These are phyloP conservation scores for Fraxinus velutina DNA, from an alignment of 305 asterid species.

Conservation along the genomic window DNA sequence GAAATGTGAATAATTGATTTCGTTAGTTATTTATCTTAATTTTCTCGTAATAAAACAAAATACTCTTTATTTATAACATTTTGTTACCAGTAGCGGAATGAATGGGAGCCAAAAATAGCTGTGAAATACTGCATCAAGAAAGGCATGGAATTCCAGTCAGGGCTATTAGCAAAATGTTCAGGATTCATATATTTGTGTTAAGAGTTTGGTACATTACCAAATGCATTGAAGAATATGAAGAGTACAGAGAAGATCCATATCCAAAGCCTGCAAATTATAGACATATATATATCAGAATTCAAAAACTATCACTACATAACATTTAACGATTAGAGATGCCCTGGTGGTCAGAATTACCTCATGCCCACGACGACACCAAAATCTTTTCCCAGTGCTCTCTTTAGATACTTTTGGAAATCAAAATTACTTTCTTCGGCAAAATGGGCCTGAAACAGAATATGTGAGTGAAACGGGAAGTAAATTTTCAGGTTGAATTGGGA, in stretches of 20 bases:
- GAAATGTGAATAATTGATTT: constrained; percentile 4
- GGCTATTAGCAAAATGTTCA: neutral
- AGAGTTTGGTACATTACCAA: constrained; percentile 36
- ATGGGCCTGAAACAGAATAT: constrained; percentile 50
- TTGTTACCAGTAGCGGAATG: constrained; percentile 64
- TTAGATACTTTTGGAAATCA: constrained; percentile 57
- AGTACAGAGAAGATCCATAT: constrained; percentile 70
- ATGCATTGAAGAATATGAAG: constrained; percentile 73
- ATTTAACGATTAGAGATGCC: neutral
- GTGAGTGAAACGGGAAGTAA: neutral
- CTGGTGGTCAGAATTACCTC: constrained; percentile 41
- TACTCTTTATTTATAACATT: neutral
- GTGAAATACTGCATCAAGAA: constrained; percentile 49
- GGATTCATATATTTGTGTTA: neutral
- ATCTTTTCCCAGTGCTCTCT: constrained; percentile 63
- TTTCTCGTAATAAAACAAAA: neutral
- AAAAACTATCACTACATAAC: neutral
- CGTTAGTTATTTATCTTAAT: neutral
- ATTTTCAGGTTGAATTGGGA: neutral
- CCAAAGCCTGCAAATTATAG: constrained; percentile 51
- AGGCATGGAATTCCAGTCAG: neutral
- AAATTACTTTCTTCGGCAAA: constrained; percentile 49
- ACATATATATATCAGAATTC: neutral
- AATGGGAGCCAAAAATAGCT: constrained; percentile 72
- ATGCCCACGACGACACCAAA: constrained; percentile 62